These are phyloP conservation scores for Penicillium angulare DNA, from an alignment of 495 filamentous ascomycete species.

Conservation along the genomic window DNA sequence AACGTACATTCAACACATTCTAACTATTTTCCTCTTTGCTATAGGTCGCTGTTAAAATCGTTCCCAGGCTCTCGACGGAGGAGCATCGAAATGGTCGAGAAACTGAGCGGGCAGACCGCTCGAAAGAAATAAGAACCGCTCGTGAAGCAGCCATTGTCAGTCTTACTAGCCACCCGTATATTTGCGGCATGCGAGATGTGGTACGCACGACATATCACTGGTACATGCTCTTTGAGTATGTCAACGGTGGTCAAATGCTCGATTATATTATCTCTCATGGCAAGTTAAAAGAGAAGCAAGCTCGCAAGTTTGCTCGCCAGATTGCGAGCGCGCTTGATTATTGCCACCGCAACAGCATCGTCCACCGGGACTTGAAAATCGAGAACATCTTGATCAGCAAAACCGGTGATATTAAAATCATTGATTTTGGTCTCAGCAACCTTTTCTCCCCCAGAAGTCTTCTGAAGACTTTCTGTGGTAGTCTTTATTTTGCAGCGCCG, in stretches of 20 bases:
- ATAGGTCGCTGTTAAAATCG: constrained; percentile 95
- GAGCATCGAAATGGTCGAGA: constrained; percentile 79
- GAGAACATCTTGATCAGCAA: constrained; percentile 99
- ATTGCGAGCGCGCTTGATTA: constrained; percentile 99
- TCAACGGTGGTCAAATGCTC: constrained; percentile 99
- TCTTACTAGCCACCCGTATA: constrained; percentile 91
- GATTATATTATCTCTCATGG: constrained; percentile 99
- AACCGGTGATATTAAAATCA: constrained; percentile 99
- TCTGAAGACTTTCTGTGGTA: constrained; percentile 96
- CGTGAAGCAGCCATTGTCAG: constrained; percentile 97
- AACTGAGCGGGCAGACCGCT: constrained; percentile 82
- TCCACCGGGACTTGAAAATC: constrained; percentile 97
- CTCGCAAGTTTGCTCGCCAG: constrained; percentile 94
- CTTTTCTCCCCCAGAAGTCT: constrained; percentile 84
- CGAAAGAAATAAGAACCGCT: constrained; percentile 95
- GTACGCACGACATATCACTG: constrained; percentile 95
- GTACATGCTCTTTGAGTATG: constrained; percentile 99
- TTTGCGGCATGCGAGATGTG: constrained; percentile 94
- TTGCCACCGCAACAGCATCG: constrained; percentile 98
- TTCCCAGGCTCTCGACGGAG: constrained; percentile 84
- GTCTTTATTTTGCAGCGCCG: constrained; percentile 96
- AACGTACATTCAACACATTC: neutral
- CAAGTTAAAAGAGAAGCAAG: constrained; percentile 96
- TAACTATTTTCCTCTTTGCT: constrained; percentile 8
- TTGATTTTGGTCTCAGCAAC: constrained; percentile 98